A percentile compares a stretch with the other conserved stretches of the same genome.
Evolutionary conservation across 2,329 filamentous ascomycete genomes (phyloP).

Genomic region (Lecanicillium sp.): DNA sequence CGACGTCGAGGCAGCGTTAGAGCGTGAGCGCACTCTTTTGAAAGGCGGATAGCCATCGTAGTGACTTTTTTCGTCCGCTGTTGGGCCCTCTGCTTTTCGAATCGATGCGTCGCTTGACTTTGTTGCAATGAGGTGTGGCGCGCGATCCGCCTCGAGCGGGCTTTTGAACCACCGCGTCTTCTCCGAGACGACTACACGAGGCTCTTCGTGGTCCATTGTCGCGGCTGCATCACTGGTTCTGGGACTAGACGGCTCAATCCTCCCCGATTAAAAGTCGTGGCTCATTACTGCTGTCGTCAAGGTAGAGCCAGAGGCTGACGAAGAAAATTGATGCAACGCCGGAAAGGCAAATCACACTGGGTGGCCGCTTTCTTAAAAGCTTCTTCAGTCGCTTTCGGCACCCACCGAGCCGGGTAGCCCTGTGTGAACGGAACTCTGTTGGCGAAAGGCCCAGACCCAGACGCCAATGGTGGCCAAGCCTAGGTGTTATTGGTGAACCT

Average conservation of each 20-base stretch:
- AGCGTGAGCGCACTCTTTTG: background rate
- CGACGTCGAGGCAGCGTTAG: background rate
- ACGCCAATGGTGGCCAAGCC: no score
- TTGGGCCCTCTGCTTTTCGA: background rate
- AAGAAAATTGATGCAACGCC: no score
- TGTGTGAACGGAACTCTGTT: no score
- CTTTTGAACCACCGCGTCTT: conserved; percentile 11
- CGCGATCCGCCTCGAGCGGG: conserved; percentile 4
- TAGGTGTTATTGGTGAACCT: no score
- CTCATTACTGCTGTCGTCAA: no score
- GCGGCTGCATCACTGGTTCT: background rate
- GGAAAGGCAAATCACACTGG: no score
- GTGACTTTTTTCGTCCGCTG: background rate
- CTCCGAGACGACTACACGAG: conserved; percentile 4
- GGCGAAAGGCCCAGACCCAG: no score
- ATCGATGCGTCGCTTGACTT: background rate
- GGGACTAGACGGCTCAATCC: background rate
- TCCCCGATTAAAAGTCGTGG: no score
- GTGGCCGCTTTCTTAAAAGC: no score
- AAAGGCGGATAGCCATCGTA: conserved; percentile 8
- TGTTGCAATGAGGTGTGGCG: background rate
- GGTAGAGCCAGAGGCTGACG: no score
- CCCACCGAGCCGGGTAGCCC: no score
- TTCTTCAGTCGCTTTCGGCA: no score
- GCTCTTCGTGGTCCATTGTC: conserved; percentile 8